Evolutionary conservation across 768 basidiomycete species (phyloP).

Genomic region (Dacryopinax spathularia): DNA sequence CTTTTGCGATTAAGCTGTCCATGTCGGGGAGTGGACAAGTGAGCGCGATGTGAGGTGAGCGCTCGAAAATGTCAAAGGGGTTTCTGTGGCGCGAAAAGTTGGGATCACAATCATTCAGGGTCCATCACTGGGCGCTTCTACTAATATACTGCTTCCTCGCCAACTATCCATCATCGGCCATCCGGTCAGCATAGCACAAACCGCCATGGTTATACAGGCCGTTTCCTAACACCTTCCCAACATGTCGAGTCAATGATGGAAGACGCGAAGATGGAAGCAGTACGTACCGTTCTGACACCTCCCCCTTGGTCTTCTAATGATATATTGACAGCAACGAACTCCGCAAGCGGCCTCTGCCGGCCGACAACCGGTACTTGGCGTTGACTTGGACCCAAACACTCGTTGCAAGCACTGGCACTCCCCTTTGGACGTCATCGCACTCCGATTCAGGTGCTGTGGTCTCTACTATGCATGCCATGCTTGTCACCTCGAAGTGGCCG

Average conservation of each 20-base stretch:
- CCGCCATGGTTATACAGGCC: no score
- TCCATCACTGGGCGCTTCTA: neutral
- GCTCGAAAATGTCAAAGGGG: neutral
- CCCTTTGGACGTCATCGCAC: neutral
- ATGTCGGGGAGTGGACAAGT: slow-evolving; percentile 24
- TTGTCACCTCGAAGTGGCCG: neutral
- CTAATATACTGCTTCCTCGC: no score
- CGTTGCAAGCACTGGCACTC: neutral
- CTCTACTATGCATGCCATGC: neutral
- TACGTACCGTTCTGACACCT: no score
- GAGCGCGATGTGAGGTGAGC: neutral
- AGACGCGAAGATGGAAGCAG: no score
- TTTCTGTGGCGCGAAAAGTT: neutral
- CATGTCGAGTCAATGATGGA: no score
- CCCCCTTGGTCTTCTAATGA: no score
- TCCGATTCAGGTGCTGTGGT: neutral
- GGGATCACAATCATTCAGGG: neutral
- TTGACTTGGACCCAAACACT: neutral
- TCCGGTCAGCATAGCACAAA: no score
- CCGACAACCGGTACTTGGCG: neutral
- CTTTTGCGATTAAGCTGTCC: slow-evolving; percentile 62
- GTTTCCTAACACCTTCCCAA: no score
- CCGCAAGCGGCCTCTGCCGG: neutral
- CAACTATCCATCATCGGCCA: no score
- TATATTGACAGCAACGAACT: neutral